Evolutionary conservation across 495 filamentous ascomycete species (phyloP).

Genomic region (Aspergillus nidulans): DNA sequence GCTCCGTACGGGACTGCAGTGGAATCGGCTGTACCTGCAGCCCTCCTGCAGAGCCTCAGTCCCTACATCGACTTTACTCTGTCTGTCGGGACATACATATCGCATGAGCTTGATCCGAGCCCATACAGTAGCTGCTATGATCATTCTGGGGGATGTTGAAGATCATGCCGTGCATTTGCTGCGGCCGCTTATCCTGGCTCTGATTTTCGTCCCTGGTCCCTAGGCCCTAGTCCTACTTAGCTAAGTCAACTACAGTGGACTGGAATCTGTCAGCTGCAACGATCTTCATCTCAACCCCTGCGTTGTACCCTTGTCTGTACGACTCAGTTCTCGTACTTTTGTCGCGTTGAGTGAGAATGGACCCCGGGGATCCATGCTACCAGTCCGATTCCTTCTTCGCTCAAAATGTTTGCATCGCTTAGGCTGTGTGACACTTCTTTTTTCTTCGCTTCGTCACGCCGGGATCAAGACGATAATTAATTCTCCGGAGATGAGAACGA

Average conservation of each 20-base stretch:
- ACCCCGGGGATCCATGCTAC: neutral
- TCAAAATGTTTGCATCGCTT: neutral
- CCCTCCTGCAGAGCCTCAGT: slow-evolving; percentile 17
- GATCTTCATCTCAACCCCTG: neutral
- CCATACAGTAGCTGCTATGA: neutral
- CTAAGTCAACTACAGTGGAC: neutral
- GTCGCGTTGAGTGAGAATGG: neutral
- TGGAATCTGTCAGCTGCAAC: neutral
- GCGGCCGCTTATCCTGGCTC: neutral
- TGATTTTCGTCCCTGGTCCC: neutral
- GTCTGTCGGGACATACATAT: neutral
- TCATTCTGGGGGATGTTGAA: neutral
- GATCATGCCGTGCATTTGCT: neutral
- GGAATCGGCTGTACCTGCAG: slow-evolving; percentile 10
- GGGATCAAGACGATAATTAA: neutral
- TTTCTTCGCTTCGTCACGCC: neutral
- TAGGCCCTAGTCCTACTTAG: neutral
- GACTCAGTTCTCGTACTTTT: neutral
- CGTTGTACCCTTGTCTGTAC: slow-evolving; percentile 1
- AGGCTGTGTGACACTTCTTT: neutral
- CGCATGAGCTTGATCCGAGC: neutral
- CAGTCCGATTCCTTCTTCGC: neutral
- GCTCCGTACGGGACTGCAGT: neutral
- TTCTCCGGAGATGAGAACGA: neutral
- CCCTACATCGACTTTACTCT: slow-evolving; percentile 4